These are phyloP conservation scores for Eucalyptus decipiens DNA, from an alignment of 345 rosid genomes.

Conservation along the genomic window DNA sequence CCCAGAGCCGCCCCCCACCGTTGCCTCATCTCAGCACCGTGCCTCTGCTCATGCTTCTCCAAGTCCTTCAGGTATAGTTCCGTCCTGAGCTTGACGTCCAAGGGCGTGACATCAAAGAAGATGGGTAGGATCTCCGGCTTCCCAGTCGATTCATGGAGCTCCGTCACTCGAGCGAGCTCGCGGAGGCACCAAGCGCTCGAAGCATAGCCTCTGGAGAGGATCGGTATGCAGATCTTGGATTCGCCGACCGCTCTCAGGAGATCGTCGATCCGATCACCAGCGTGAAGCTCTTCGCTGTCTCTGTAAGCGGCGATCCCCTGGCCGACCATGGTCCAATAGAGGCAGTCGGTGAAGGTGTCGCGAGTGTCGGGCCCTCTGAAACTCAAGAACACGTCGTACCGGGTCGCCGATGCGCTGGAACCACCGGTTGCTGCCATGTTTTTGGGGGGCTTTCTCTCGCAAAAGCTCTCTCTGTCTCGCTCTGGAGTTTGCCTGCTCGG, in stretches of 20 bases:
- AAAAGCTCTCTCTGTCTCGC: neutral
- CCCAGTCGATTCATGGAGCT: neutral
- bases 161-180: neutral
- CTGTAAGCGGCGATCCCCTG: neutral
- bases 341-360: neutral
- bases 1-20: neutral
- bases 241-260: neutral
- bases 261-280: neutral
- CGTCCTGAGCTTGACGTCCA: neutral
- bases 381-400: neutral
- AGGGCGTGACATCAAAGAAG: neutral
- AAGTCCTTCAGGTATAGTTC: neutral
- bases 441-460: neutral
- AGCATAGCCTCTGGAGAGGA: neutral
- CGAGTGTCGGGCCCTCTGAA: neutral
- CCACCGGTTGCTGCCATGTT: neutral
- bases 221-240: neutral
- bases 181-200: neutral
- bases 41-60: neutral
- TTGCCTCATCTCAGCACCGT: neutral
- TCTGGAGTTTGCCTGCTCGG: neutral
- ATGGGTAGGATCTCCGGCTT: neutral
- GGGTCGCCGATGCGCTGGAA: neutral
- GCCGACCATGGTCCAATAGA: neutral
- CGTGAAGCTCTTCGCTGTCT: neutral